phyloP scores from a whole-genome alignment of 768 basidiomycete species.

The Exidia glandulosa region DNA sequence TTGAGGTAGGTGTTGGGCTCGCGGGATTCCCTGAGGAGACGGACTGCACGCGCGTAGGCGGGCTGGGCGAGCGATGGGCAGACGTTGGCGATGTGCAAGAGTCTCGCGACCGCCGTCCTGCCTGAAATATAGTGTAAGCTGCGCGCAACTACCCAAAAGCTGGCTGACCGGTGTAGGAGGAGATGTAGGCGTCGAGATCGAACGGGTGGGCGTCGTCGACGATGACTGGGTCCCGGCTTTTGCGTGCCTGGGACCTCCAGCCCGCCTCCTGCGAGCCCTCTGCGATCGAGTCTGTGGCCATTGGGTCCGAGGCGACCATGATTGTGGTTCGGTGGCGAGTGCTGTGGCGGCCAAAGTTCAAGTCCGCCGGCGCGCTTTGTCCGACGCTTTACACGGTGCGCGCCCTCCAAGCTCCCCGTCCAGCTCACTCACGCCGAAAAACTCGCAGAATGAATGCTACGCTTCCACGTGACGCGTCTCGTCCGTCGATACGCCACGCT shows the following conservation, averaged over 20 bases:
- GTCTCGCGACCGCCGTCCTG: conserved; percentile 63
- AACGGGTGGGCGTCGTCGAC: conserved; percentile 79
- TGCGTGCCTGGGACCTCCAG: not conserved
- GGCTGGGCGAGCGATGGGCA: conserved; percentile 64
- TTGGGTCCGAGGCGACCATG: not conserved
- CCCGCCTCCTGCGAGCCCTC: not conserved
- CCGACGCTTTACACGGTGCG: not conserved
- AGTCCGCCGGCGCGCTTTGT: not conserved
- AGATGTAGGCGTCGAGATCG: conserved; percentile 72
- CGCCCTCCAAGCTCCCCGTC: not conserved
- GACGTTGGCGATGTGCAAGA: conserved; percentile 51
- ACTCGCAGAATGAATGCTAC: not conserved
- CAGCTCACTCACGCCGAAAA: not conserved
- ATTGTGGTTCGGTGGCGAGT: not conserved
- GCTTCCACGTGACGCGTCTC: not conserved
- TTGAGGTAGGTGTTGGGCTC: conserved; percentile 36
- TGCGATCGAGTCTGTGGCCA: not conserved
- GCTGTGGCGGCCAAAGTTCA: not conserved
- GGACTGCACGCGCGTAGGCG: conserved; percentile 56
- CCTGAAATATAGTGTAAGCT: conserved; percentile 28
- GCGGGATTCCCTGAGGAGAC: conserved; percentile 53
- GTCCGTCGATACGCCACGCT: not conserved
- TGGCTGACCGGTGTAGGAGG: conserved; percentile 75
- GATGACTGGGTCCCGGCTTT: conserved; percentile 6
- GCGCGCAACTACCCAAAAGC: too few relatives aligned